These are phyloP conservation scores for Aspergillus phoenicis DNA, from an alignment of 2,329 filamentous ascomycete species.

Conservation along the genomic window DNA sequence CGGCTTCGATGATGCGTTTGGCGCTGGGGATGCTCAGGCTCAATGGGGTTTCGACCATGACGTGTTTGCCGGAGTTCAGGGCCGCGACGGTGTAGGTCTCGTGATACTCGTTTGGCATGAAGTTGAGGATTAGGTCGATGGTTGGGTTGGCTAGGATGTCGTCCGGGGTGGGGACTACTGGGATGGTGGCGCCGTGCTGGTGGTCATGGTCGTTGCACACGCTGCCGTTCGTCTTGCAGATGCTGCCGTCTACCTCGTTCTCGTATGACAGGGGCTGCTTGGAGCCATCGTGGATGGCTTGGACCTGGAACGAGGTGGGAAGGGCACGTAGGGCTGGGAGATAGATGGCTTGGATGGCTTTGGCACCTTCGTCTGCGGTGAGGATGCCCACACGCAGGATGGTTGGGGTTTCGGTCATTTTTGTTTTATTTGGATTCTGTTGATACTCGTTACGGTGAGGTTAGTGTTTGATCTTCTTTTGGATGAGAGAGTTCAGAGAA, in stretches of 20 bases:
- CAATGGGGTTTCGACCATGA: constrained; percentile 63
- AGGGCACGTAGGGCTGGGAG: constrained; percentile 53
- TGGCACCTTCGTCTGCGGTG: constrained; percentile 34
- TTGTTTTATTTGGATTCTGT: neutral
- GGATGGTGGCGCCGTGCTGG: neutral
- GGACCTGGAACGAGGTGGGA: constrained; percentile 47
- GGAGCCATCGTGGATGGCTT: constrained; percentile 57
- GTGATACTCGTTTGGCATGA: constrained; percentile 61
- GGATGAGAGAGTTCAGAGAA: neutral
- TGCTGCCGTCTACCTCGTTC: neutral
- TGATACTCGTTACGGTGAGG: neutral
- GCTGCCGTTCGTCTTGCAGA: neutral
- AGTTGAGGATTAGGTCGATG: constrained; percentile 50
- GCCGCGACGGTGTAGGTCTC: constrained; percentile 55
- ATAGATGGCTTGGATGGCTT: constrained; percentile 57
- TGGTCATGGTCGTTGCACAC: constrained; percentile 8
- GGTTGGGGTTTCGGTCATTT: constrained; percentile 22
- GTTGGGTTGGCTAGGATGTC: constrained; percentile 52
- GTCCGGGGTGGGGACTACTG: constrained; percentile 2
- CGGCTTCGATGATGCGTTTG: constrained; percentile 53
- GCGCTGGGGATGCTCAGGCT: constrained; percentile 53
- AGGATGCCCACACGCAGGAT: constrained; percentile 40
- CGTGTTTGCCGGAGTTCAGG: constrained; percentile 57
- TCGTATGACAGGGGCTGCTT: neutral
- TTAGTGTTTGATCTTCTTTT: neutral